A percentile compares a stretch with the other conserved stretches of the same genome.
Conservation (phyloP, 2,329 filamentous ascomycete genomes). For the Clonostachys rhizophaga region DNA sequence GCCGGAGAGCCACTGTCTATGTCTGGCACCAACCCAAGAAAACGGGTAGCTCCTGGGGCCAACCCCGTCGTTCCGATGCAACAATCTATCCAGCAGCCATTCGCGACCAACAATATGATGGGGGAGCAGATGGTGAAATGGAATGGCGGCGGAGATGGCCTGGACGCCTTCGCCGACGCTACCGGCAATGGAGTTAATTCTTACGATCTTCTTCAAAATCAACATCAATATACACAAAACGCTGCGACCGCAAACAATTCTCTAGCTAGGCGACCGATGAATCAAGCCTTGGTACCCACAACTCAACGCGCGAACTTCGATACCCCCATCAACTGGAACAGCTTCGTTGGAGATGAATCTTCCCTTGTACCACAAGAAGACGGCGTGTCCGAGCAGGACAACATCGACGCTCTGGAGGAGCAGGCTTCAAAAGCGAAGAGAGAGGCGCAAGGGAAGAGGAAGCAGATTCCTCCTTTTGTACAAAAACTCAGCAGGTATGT, state of each 20-base stretch:
- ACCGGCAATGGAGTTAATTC: conserved; percentile 23
- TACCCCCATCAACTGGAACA: conserved; percentile 8
- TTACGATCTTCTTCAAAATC: conserved; percentile 30
- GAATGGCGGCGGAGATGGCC: conserved; percentile 30
- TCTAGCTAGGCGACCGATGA: conserved; percentile 47
- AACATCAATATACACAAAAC: conserved; percentile 22
- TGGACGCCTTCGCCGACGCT: conserved; percentile 26
- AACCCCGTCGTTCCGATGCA: conserved; percentile 31
- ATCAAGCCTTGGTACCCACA: conserved; percentile 42
- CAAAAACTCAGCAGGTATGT: conserved; percentile 93
- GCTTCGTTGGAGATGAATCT: conserved; percentile 6
- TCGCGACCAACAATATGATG: too few relatives aligned
- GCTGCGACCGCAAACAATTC: conserved; percentile 36
- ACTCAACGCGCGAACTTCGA: conserved; percentile 30
- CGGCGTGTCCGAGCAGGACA: conserved; percentile 52
- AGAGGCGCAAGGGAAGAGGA: conserved; percentile 84
- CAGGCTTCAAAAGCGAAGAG: conserved; percentile 77
- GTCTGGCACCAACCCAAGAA: conserved; percentile 53
- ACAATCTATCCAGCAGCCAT: too few relatives aligned
- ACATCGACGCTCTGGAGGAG: conserved; percentile 73
- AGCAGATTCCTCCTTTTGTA: conserved; percentile 96
- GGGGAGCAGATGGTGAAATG: conserved; percentile 42
- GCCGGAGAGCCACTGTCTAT: conserved; percentile 17
- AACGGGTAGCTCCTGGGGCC: conserved; percentile 67
- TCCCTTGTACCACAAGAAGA: conserved; percentile 28